Evolutionary conservation across 2,329 filamentous ascomycete species (phyloP).

Genomic region (Clonostachys rosea): DNA sequence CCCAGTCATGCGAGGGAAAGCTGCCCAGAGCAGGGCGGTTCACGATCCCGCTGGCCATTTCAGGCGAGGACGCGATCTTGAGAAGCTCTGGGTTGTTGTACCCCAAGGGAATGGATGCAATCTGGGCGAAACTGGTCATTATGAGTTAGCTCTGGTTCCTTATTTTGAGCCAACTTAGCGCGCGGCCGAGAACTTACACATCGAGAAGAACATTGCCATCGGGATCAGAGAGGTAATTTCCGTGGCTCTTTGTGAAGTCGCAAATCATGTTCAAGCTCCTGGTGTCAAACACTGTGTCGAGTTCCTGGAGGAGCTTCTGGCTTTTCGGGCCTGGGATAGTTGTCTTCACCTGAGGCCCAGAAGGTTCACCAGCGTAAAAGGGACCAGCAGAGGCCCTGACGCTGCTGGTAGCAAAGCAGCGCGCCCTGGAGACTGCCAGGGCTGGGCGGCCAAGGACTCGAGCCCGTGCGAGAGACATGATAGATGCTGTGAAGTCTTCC

Average conservation of each 20-base stretch:
- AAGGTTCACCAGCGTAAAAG: constrained; percentile 45
- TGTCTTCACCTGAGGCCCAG: constrained; percentile 47
- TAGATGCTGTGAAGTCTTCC: too few relatives aligned
- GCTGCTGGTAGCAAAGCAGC: constrained; percentile 14
- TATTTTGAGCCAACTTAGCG: too few relatives aligned
- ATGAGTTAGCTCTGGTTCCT: neutral
- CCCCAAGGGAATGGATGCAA: constrained; percentile 86
- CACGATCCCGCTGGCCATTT: constrained; percentile 77
- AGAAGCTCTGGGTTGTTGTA: constrained; percentile 84
- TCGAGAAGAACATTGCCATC: constrained; percentile 72
- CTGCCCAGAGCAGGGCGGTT: constrained; percentile 88
- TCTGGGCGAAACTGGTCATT: constrained; percentile 69
- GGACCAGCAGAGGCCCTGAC: constrained; percentile 19
- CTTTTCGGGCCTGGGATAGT: constrained; percentile 72
- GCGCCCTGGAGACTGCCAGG: neutral
- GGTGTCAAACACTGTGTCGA: constrained; percentile 79
- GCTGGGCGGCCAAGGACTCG: constrained; percentile 3
- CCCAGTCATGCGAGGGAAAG: constrained; percentile 86
- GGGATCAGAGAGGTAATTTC: constrained; percentile 76
- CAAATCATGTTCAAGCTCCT: constrained; percentile 79
- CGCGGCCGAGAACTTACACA: constrained; percentile 42
- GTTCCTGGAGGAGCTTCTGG: constrained; percentile 62
- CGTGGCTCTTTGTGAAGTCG: constrained; percentile 69
- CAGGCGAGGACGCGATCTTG: constrained; percentile 65
- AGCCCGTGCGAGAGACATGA: neutral